Conservation (phyloP, 352 stramenopile genomes). For the Globisporangium echinulatum region DNA sequence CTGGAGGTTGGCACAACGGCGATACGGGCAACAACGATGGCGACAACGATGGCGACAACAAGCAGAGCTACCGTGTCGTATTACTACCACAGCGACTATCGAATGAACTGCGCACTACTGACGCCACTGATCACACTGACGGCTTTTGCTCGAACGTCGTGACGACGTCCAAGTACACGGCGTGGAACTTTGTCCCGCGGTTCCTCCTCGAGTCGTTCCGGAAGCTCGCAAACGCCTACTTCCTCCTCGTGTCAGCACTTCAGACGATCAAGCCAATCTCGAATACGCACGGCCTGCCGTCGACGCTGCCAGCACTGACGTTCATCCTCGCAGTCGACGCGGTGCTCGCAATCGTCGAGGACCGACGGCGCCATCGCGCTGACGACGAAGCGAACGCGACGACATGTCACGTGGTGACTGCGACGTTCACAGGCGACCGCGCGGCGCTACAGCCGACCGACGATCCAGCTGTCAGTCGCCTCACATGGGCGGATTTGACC, state of each 20-base stretch:
- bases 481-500: constrained; percentile 67
- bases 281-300: constrained; percentile 76
- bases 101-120: constrained; percentile 1
- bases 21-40: background rate
- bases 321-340: constrained; percentile 88
- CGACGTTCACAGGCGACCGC: constrained; percentile 35
- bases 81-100: background rate
- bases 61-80: constrained; percentile 7
- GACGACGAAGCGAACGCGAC: constrained; percentile 84
- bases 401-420: constrained; percentile 43
- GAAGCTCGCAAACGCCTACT: constrained; percentile 91
- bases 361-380: constrained; percentile 63
- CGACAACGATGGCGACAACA: background rate
- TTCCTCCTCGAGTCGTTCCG: constrained; percentile 85
- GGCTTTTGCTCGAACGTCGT: constrained; percentile 81
- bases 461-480: constrained; percentile 38
- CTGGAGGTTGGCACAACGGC: background rate
- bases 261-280: constrained; percentile 37
- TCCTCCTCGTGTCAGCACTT: constrained; percentile 87
- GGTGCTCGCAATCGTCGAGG: constrained; percentile 83
- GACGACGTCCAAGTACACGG: constrained; percentile 90
- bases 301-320: constrained; percentile 77
- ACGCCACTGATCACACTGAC: background rate
- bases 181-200: constrained; percentile 83
- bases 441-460: constrained; percentile 22